Evolutionary conservation across 1,139 yeast genomes (phyloP).

Genomic region (Pichia sp.): DNA sequence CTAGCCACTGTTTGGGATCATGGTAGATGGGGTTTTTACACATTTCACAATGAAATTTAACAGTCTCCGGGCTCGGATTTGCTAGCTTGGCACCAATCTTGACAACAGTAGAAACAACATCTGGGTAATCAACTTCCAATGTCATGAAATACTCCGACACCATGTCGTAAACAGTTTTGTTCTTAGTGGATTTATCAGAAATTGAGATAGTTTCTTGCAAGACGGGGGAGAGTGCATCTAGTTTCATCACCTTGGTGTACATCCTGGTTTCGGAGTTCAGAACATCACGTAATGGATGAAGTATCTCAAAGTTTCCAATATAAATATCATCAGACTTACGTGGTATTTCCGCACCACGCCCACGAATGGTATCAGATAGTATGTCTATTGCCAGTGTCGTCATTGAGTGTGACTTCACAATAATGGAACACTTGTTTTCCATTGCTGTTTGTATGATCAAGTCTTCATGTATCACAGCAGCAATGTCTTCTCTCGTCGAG

Average conservation of each 20-base stretch:
- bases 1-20: conserved; percentile 64
- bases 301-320: conserved; percentile 31
- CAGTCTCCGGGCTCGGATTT: conserved; percentile 32
- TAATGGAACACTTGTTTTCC: conserved; percentile 40
- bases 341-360: conserved; percentile 71
- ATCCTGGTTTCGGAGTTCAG: conserved; percentile 57
- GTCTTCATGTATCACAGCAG: conserved; percentile 41
- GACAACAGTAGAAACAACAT: conserved; percentile 89
- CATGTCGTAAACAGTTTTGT: conserved; percentile 75
- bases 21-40: conserved; percentile 47
- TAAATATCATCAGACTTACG: conserved; percentile 24
- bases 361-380: conserved; percentile 77
- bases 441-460: conserved; percentile 44
- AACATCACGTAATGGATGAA: conserved; percentile 74
- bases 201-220: not conserved
- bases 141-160: conserved; percentile 65
- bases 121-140: conserved; percentile 78
- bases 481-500: conserved; percentile 58
- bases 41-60: conserved; percentile 34
- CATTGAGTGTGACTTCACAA: conserved; percentile 75
- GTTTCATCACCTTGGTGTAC: conserved; percentile 15
- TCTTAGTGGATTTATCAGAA: conserved; percentile 34
- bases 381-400: conserved; percentile 76
- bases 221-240: conserved; percentile 14
- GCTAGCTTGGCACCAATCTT: conserved; percentile 79